phyloP scores from a whole-genome alignment of 306 rosid genomes.

The Vigna unguiculata region DNA sequence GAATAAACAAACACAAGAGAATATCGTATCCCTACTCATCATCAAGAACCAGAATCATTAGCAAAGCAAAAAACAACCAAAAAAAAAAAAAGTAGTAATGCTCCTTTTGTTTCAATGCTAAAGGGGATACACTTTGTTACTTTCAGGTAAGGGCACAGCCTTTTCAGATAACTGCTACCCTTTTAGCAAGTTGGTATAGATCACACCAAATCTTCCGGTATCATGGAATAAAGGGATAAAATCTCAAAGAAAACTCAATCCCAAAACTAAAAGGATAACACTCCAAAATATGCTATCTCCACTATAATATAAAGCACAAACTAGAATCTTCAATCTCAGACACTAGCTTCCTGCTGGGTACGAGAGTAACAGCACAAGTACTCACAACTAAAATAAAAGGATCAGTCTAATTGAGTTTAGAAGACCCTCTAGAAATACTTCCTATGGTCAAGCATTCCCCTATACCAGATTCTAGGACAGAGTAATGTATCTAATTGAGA shows the following conservation, averaged over 20 bases:
- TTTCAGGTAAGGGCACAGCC: not conserved
- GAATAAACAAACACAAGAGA: conserved; percentile 27
- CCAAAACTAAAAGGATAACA: not conserved
- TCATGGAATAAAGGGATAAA: not conserved
- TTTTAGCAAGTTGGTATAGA: not conserved
- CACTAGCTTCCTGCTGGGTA: not conserved
- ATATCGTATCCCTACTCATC: not conserved
- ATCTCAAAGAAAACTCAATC: not conserved
- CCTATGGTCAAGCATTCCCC: not conserved
- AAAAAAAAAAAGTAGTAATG: not conserved
- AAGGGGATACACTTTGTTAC: conserved; percentile 12
- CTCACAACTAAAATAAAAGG: too few species aligned
- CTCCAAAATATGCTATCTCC: not conserved
- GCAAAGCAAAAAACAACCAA: not conserved
- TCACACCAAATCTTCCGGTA: conserved; percentile 5
- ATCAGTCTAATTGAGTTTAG: not conserved
- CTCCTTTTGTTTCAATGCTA: conserved; percentile 21
- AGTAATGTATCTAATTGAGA: conserved; percentile 7
- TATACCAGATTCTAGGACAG: not conserved
- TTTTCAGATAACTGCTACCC: not conserved
- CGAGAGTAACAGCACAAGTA: too few species aligned
- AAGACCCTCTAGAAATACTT: not conserved
- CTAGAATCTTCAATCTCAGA: not conserved
- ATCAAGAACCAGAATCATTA: conserved; percentile 28
- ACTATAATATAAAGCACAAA: not conserved